Evolutionary conservation across 2,329 filamentous ascomycete species (phyloP).

Genomic region (Beauveria rudraprayagi): DNA sequence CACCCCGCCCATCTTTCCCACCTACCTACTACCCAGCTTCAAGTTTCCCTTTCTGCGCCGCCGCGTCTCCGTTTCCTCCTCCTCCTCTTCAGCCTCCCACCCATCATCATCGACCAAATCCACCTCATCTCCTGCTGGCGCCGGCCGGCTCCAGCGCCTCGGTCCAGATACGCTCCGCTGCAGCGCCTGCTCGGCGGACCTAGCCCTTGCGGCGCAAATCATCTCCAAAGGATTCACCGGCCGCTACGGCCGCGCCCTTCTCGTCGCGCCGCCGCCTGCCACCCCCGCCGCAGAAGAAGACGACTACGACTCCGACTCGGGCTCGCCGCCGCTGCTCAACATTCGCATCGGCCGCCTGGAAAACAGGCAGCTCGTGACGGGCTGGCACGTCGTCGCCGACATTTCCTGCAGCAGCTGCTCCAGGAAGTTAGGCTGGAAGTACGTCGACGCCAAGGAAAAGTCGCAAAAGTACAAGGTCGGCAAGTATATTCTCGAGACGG

Average conservation of each 20-base stretch:
- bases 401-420: slow-evolving; percentile 50
- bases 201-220: slow-evolving; percentile 54
- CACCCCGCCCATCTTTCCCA: slow-evolving; percentile 39
- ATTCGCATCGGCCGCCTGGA: slow-evolving; percentile 47
- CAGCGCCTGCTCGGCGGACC: slow-evolving; percentile 48
- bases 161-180: slow-evolving; percentile 52
- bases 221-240: slow-evolving; percentile 60
- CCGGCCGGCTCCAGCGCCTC: slow-evolving; percentile 31
- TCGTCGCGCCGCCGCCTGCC: slow-evolving; percentile 37
- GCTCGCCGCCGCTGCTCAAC: slow-evolving; percentile 35
- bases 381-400: slow-evolving; percentile 56
- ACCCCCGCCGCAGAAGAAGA: slow-evolving; percentile 10
- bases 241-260: slow-evolving; percentile 55
- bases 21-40: slow-evolving; percentile 45
- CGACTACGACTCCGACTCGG: slow-evolving; percentile 10
- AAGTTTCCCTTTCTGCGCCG: slow-evolving; percentile 39
- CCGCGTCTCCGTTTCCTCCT: slow-evolving; percentile 26
- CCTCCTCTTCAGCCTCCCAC: slow-evolving; percentile 18
- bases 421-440: slow-evolving; percentile 58
- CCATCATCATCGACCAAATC: slow-evolving; percentile 6
- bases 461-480: slow-evolving; percentile 60
- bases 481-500: slow-evolving; percentile 59
- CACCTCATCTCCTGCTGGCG: slow-evolving; percentile 21
- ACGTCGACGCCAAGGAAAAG: slow-evolving; percentile 52
- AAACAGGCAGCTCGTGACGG: slow-evolving; percentile 52